phyloP scores from a whole-genome alignment of 2,329 filamentous ascomycete genomes.

The Fusarium humuli region DNA sequence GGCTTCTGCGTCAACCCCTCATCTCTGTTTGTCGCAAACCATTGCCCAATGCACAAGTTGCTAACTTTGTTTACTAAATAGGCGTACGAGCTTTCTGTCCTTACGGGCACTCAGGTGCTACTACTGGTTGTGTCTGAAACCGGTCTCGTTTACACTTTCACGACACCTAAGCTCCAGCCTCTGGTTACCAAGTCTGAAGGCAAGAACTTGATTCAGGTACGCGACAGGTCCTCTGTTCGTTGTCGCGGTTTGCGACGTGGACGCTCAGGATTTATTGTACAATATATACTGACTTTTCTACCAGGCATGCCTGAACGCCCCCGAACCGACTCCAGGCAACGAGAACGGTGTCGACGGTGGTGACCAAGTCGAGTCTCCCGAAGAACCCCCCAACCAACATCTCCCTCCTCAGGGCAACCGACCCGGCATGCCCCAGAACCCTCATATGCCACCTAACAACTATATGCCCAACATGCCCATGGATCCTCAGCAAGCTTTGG shows the following conservation, averaged over 20 bases:
- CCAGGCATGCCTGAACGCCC: conserved; percentile 96
- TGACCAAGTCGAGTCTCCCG: conserved; percentile 87
- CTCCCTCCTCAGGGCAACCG: conserved; percentile 71
- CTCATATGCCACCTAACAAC: conserved; percentile 69
- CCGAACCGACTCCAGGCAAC: conserved; percentile 83
- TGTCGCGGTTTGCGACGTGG: neutral
- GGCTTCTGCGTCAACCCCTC: conserved; percentile 3
- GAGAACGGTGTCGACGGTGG: conserved; percentile 84
- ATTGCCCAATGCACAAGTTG: conserved; percentile 5
- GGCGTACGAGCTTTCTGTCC: conserved; percentile 97
- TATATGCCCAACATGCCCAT: conserved; percentile 74
- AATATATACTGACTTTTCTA: conserved; percentile 27
- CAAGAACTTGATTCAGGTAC: conserved; percentile 98
- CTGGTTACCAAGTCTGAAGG: conserved; percentile 98
- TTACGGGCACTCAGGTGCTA: conserved; percentile 97
- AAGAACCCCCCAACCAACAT: conserved; percentile 83
- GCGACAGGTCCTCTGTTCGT: conserved; percentile 42
- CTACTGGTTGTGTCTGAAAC: conserved; percentile 97
- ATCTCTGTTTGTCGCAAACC: neutral
- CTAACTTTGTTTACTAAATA: conserved; percentile 55
- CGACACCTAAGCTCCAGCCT: conserved; percentile 96
- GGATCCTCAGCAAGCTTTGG: conserved; percentile 82
- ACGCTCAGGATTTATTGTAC: neutral
- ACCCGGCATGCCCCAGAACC: conserved; percentile 73
- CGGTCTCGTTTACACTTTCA: conserved; percentile 97